Conservation (phyloP, 805 yeast species). For the Teunomyces funiuensis region DNA sequence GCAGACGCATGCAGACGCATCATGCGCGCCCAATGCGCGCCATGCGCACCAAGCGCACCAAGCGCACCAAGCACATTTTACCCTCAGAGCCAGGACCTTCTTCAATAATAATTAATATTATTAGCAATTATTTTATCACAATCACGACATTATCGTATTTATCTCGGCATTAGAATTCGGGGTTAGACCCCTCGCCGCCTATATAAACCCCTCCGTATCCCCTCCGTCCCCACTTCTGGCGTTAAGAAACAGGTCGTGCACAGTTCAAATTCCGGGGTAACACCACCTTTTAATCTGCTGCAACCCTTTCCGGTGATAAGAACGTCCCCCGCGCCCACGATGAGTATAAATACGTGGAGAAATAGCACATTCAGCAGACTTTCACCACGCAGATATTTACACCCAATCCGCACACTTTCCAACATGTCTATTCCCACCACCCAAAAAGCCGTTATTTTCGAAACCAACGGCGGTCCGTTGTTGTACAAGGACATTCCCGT, state of each 20-base stretch:
- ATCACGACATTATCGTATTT: no score
- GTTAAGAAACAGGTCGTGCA: not conserved
- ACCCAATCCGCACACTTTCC: not conserved
- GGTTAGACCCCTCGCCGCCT: no score
- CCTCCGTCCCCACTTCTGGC: not conserved
- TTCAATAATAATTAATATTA: no score
- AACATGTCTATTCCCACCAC: conserved; percentile 50
- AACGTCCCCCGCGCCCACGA: not conserved
- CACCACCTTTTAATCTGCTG: not conserved
- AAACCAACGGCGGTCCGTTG: conserved; percentile 62
- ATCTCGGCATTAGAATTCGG: not conserved
- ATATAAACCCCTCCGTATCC: no score
- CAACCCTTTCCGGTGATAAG: not conserved
- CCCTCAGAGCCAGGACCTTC: no score
- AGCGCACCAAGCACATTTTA: no score
- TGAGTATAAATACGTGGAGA: not conserved
- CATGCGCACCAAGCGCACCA: no score
- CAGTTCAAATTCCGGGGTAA: not conserved
- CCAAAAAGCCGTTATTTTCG: conserved; percentile 72
- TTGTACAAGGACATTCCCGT: conserved; percentile 70
- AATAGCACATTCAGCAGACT: not conserved
- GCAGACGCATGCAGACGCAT: no score
- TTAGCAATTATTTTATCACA: no score
- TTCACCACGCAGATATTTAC: not conserved
- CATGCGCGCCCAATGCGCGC: no score